These are phyloP conservation scores for Trichophyton rubrum DNA, from an alignment of 2,329 filamentous ascomycete species.

Conservation along the genomic window DNA sequence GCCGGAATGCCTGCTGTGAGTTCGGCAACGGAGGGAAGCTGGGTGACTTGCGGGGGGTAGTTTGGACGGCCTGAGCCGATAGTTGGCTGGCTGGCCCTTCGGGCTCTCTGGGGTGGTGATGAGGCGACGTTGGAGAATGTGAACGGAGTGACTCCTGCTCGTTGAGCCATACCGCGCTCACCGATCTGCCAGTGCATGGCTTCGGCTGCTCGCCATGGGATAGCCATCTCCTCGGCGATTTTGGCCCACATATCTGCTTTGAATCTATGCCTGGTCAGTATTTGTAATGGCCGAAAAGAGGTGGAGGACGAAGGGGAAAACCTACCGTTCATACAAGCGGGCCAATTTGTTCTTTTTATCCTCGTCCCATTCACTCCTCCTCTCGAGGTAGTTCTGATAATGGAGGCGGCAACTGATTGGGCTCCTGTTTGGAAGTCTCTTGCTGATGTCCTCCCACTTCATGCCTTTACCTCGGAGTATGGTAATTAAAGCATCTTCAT, in stretches of 20 bases:
- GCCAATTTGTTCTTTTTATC: conserved; percentile 96
- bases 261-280: conserved; percentile 48
- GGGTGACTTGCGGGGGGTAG: conserved; percentile 8
- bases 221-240: conserved; percentile 84
- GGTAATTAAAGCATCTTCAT: conserved; percentile 89
- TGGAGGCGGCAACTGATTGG: conserved; percentile 88
- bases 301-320: not conserved
- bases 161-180: conserved; percentile 72
- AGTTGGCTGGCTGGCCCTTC: conserved; percentile 25
- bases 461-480: conserved; percentile 79
- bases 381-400: conserved; percentile 94
- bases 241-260: conserved; percentile 97
- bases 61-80: conserved; percentile 1
- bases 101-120: conserved; percentile 34
- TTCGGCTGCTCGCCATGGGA: conserved; percentile 90
- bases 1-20: conserved; percentile 36
- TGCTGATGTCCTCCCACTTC: conserved; percentile 99
- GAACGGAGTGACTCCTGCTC: conserved; percentile 65
- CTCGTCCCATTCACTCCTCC: conserved; percentile 89
- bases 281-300: not conserved
- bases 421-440: conserved; percentile 76
- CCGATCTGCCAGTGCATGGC: conserved; percentile 98
- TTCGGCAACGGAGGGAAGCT: conserved; percentile 36
- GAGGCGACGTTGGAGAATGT: conserved; percentile 49
- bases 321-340: conserved; percentile 81